Evolutionary conservation across 768 basidiomycete genomes (phyloP), one percentile per base, ranked within the genome.

Genomic region (Artomyces pyxidatus): DNA sequence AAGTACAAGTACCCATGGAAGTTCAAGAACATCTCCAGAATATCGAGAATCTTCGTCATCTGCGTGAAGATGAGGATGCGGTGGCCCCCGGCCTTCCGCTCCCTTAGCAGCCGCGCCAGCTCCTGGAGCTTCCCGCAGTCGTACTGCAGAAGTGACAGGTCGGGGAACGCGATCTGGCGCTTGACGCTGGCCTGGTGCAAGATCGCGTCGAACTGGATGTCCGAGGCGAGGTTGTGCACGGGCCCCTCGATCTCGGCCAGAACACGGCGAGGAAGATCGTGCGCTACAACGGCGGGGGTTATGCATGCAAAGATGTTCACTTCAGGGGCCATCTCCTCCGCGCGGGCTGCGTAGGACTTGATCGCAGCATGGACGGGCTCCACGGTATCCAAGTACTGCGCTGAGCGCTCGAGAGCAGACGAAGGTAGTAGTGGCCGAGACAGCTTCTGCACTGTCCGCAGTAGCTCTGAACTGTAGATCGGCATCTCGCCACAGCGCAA

Each of bases 71-170:
- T 94, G 41, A 98, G 74, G 22, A 88, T 76, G 6, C 94, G 85
- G 62, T 96, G 93, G 0, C 92, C 91, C 6, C 81, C 90, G 0
- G 81, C 78, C 61, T 93, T 91, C 65, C 81, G 87, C 64, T 88
- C 79, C 39, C 89, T 80, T 9, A 98, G 72, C 23, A 98, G 70
- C 22, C 68, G 70, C n/a, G 81, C 77, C 7, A 98, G 77, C 49
- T 82, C 77, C 59, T 96, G 94, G 11, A 98, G 75, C 61, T 98
- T 98, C 39, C 94, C 94, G 59, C 94, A 96, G 63, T 98, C 94
- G 63, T 92, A 96, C 61, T 96, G 93, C 6, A 96, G 73, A 27
- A 95, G 72, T 4, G 83, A 88, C 0, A 85, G 79, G 57, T 94
- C 89, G 0, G 94, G 94, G 63, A 97, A 96, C 1, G 91, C 93